These are phyloP conservation scores for Ogataea chonburiensis DNA, from an alignment of 805 yeast genomes.

Conservation along the genomic window DNA sequence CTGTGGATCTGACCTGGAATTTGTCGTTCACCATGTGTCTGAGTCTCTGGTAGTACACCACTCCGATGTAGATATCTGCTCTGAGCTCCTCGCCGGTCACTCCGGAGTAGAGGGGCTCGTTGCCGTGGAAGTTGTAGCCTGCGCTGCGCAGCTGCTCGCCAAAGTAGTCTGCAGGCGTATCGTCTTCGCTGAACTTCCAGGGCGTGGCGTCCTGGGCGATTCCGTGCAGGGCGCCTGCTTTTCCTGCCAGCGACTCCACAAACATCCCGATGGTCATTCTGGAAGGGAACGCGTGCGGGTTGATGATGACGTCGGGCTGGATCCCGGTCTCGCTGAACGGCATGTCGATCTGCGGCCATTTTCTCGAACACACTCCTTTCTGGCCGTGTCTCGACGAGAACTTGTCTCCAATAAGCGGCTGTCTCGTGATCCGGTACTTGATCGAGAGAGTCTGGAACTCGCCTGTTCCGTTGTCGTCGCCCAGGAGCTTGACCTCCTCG, in stretches of 20 bases:
- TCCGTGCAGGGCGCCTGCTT: slow-evolving; percentile 97
- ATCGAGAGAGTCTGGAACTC: slow-evolving; percentile 86
- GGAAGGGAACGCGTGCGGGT: slow-evolving; percentile 99
- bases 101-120: slow-evolving; percentile 98
- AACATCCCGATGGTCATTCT: slow-evolving; percentile 99
- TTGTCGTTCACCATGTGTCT: slow-evolving; percentile 99
- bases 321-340: slow-evolving; percentile 96
- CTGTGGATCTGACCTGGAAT: slow-evolving; percentile 98
- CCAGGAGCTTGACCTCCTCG: slow-evolving; percentile 89
- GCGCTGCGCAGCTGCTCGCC: slow-evolving; percentile 87
- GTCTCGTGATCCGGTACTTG: slow-evolving; percentile 86
- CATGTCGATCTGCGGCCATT: slow-evolving; percentile 97
- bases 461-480: slow-evolving; percentile 73
- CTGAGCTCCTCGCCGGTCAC: slow-evolving; percentile 97
- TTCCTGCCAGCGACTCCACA: slow-evolving; percentile 97
- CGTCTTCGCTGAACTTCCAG: slow-evolving; percentile 86
- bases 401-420: slow-evolving; percentile 95
- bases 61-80: slow-evolving; percentile 94
- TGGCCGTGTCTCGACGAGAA: slow-evolving; percentile 98
- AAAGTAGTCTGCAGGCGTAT: slow-evolving; percentile 96
- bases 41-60: slow-evolving; percentile 95
- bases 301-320: slow-evolving; percentile 95
- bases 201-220: slow-evolving; percentile 97
- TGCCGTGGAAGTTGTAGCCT: slow-evolving; percentile 97
- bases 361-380: slow-evolving; percentile 97